Evolutionary conservation across 176 grass and related monocot species (phyloP).

Genomic region (Hsuehochloa calcarea): DNA sequence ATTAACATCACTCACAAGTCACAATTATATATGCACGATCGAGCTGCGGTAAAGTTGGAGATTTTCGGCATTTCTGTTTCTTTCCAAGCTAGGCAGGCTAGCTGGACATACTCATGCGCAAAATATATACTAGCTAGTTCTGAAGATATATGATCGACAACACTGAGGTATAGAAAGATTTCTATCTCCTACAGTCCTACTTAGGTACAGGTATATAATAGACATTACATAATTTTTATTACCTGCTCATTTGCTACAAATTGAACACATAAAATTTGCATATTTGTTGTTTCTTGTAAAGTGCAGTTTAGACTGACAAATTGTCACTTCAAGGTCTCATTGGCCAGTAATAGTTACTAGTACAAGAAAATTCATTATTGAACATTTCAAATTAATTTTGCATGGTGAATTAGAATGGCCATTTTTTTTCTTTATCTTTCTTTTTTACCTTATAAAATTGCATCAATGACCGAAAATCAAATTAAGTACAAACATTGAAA

Average conservation of each 20-base stretch:
- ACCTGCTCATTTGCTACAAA: neutral
- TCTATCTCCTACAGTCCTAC: neutral
- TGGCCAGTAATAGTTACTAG: neutral
- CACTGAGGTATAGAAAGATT: neutral
- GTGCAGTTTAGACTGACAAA: neutral
- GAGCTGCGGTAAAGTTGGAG: slow-evolving; percentile 31
- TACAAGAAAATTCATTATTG: neutral
- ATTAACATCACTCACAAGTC: slow-evolving; percentile 16
- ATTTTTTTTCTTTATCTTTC: neutral
- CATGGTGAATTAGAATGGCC: neutral
- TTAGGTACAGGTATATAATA: neutral
- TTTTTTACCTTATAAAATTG: neutral
- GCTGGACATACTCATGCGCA: neutral
- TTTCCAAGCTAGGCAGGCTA: slow-evolving; percentile 22
- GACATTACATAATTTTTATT: neutral
- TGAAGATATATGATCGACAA: neutral
- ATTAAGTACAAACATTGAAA: neutral
- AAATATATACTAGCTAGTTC: neutral
- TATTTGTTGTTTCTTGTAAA: neutral
- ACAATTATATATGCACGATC: slow-evolving; percentile 5
- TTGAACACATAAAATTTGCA: neutral
- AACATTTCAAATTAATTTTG: neutral
- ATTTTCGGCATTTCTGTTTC: slow-evolving; percentile 34
- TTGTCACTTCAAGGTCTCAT: neutral
- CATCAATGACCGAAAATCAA: neutral